Evolutionary conservation across 768 basidiomycete species (phyloP).

Genomic region (Tricholoma bakamatsutake): DNA sequence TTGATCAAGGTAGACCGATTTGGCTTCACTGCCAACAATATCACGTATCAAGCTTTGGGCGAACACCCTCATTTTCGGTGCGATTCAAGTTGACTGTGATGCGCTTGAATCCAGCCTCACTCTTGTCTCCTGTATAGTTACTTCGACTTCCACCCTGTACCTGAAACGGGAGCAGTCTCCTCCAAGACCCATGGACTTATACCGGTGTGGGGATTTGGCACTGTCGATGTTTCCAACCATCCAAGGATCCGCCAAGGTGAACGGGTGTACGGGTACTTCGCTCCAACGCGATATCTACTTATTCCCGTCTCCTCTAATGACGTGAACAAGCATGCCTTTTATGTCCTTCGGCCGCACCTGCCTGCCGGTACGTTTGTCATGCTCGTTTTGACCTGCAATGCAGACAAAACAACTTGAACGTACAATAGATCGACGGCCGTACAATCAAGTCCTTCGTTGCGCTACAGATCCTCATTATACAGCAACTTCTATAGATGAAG

Average conservation of each 20-base stretch:
- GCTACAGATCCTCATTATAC: slow-evolving; percentile 48
- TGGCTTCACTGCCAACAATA: slow-evolving; percentile 67
- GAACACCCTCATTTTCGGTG: slow-evolving; percentile 47
- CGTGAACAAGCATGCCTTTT: slow-evolving; percentile 50
- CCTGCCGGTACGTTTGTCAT: slow-evolving; percentile 40
- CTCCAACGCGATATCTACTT: slow-evolving; percentile 51
- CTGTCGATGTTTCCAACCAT: slow-evolving; percentile 44
- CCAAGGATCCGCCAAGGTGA: slow-evolving; percentile 46
- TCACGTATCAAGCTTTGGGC: slow-evolving; percentile 59
- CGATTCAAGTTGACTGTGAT: slow-evolving; percentile 1
- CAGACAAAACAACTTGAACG: background rate
- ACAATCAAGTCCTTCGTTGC: slow-evolving; percentile 64
- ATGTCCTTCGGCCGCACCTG: slow-evolving; percentile 55
- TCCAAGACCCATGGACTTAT: slow-evolving; percentile 53
- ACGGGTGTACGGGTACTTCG: slow-evolving; percentile 59
- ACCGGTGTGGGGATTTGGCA: slow-evolving; percentile 72
- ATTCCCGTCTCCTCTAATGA: slow-evolving; percentile 45
- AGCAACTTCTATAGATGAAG: slow-evolving; percentile 42
- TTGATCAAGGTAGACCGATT: slow-evolving; percentile 58
- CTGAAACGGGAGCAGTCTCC: slow-evolving; percentile 33
- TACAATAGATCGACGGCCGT: slow-evolving; percentile 51
- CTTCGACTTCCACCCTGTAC: slow-evolving; percentile 58
- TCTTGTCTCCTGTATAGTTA: slow-evolving; percentile 36
- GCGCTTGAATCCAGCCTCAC: background rate
- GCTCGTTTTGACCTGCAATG: background rate